These are phyloP conservation scores for Ustulina deusta DNA, from an alignment of 2,329 filamentous ascomycete genomes.

Conservation along the genomic window DNA sequence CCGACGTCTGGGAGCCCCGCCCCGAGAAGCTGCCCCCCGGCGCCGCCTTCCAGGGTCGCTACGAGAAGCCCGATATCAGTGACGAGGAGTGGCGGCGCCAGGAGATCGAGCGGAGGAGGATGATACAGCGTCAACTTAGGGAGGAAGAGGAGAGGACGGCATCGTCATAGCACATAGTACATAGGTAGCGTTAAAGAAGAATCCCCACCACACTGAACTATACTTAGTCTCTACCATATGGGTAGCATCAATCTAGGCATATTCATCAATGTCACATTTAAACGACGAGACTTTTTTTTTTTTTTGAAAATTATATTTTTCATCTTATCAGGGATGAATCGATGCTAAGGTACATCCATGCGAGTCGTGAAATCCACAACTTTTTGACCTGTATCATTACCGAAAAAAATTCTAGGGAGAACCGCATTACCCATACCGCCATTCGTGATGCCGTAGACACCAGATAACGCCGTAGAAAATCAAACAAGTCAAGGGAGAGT, in stretches of 20 bases:
- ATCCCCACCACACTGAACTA: too few species aligned
- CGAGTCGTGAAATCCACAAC: slow-evolving; percentile 50
- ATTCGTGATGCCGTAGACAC: slow-evolving; percentile 47
- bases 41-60: slow-evolving; percentile 58
- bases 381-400: slow-evolving; percentile 54
- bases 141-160: slow-evolving; percentile 29
- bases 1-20: slow-evolving; percentile 89
- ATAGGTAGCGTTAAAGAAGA: neutral
- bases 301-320: slow-evolving; percentile 47
- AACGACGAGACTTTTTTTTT: slow-evolving; percentile 27
- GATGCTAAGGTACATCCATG: slow-evolving; percentile 52
- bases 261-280: slow-evolving; percentile 13
- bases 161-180: neutral
- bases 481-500: slow-evolving; percentile 40
- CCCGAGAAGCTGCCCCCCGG: slow-evolving; percentile 67
- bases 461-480: slow-evolving; percentile 51
- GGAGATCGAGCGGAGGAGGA: slow-evolving; percentile 51
- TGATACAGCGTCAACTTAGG: slow-evolving; percentile 40
- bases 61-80: slow-evolving; percentile 54
- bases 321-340: slow-evolving; percentile 47
- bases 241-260: neutral
- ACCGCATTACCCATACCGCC: slow-evolving; percentile 52
- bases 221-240: too few species aligned
- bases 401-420: slow-evolving; percentile 52
- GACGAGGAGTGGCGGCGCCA: slow-evolving; percentile 59